Conservation (phyloP, 192 early-diverging fungal species). For the Entomortierella parvispora region DNA sequence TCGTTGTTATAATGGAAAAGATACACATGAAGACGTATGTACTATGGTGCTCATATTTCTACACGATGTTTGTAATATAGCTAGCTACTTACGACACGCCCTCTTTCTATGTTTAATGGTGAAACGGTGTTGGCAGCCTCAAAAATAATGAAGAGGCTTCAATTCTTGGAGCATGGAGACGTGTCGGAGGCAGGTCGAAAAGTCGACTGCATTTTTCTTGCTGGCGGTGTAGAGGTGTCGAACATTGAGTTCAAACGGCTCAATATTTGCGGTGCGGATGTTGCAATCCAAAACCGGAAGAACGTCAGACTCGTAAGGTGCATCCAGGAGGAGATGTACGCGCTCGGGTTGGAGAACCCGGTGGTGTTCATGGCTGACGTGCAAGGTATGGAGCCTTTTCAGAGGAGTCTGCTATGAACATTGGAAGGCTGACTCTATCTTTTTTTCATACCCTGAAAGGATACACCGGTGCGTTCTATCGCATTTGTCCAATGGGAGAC, state of each 20-base stretch:
- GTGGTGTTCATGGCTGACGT: conserved; percentile 19
- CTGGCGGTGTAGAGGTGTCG: conserved; percentile 12
- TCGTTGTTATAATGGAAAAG: neutral
- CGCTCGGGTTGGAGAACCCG: conserved; percentile 4
- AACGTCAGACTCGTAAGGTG: conserved; percentile 24
- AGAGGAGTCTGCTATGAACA: no score
- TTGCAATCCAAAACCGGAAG: conserved; percentile 26
- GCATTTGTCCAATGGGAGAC: conserved; percentile 18
- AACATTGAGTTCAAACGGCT: conserved; percentile 23
- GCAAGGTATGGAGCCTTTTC: no score
- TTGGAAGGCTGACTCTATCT: neutral
- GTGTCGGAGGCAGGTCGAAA: conserved; percentile 13
- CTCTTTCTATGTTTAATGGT: neutral
- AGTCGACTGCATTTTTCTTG: conserved; percentile 17
- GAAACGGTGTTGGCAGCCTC: conserved; percentile 18
- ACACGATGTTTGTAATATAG: neutral
- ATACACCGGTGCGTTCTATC: conserved; percentile 26
- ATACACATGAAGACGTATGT: neutral
- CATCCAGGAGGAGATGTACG: conserved; percentile 10
- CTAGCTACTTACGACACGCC: neutral
- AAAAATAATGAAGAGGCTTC: conserved; percentile 9
- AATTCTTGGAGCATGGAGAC: conserved; percentile 13
- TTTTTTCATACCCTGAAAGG: no score
- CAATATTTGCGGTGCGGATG: conserved; percentile 1
- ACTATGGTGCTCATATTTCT: neutral